Percentiles rank a stretch among this genome's conserved stretches.
phyloP scores from a whole-genome alignment of 345 rosid genomes.

The Anacardium occidentale region DNA sequence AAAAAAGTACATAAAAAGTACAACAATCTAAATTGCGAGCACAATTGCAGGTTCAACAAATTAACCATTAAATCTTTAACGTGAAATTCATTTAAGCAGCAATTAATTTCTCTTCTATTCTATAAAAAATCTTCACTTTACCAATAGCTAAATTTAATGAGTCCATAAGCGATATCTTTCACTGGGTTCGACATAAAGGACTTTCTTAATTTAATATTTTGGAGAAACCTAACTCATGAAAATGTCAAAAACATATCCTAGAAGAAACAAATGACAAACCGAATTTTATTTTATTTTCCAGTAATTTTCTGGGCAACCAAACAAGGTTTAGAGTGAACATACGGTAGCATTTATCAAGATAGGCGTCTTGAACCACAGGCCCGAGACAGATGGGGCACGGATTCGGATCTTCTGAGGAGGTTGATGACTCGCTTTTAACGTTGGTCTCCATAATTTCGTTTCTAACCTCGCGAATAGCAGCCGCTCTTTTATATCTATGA shows the following conservation, averaged over 20 bases:
- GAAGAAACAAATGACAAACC: slow-evolving; percentile 6
- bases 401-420: slow-evolving; percentile 25
- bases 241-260: background rate
- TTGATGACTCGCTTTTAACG: slow-evolving; percentile 1
- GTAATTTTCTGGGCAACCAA: slow-evolving; percentile 2
- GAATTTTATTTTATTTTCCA: background rate
- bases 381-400: slow-evolving; percentile 89
- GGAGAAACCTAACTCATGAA: slow-evolving; percentile 1
- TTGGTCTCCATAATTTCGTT: background rate
- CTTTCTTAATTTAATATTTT: background rate
- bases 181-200: background rate
- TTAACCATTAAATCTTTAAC: background rate
- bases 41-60: background rate
- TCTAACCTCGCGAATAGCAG: background rate
- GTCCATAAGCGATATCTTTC: background rate
- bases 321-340: slow-evolving; percentile 21
- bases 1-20: background rate
- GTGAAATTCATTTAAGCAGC: background rate
- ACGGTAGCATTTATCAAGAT: slow-evolving; percentile 89
- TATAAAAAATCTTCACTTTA: slow-evolving; percentile 6
- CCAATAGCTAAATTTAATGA: background rate
- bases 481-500: background rate
- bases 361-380: slow-evolving; percentile 51
- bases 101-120: background rate
- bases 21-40: background rate